phyloP scores from a whole-genome alignment of 768 basidiomycete genomes.

The Phlebiopsis flavidoalba region DNA sequence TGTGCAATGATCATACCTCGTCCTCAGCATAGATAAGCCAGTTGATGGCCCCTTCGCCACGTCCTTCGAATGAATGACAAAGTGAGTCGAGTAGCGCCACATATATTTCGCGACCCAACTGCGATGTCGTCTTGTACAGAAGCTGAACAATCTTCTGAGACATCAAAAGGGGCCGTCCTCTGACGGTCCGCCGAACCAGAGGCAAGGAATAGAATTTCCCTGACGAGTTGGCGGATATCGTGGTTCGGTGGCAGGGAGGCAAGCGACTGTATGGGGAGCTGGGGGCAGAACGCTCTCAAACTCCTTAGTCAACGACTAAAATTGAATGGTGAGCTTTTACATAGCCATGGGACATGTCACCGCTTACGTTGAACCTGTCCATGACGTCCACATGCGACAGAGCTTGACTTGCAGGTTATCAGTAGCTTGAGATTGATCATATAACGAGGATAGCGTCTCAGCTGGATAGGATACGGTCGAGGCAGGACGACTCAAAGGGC shows the following conservation, averaged over 20 bases:
- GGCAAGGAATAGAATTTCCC: conserved; percentile 80
- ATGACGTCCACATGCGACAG: conserved; percentile 77
- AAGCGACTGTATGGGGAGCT: conserved; percentile 68
- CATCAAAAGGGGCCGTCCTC: conserved; percentile 83
- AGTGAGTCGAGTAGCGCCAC: conserved; percentile 85
- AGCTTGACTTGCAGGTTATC: conserved; percentile 39
- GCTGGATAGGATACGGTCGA: conserved; percentile 64
- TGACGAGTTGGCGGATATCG: conserved; percentile 80
- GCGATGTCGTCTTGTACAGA: conserved; percentile 82
- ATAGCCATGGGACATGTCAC: background rate
- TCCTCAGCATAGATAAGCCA: conserved; percentile 98
- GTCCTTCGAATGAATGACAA: conserved; percentile 83
- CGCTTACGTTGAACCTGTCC: conserved; percentile 76
- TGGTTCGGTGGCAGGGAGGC: conserved; percentile 73
- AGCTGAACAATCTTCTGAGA: conserved; percentile 97
- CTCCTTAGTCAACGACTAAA: conserved; percentile 48
- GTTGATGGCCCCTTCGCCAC: conserved; percentile 92
- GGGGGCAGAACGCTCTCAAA: conserved; percentile 76
- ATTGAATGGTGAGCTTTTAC: background rate
- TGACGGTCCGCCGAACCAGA: conserved; percentile 73
- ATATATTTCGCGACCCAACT: conserved; percentile 90
- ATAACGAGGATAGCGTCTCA: conserved; percentile 41
- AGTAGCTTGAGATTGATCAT: conserved; percentile 58
- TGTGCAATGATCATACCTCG: conserved; percentile 47
- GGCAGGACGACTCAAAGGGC: conserved; percentile 55